Percentiles rank a stretch among this genome's conserved stretches.
phyloP scores from a whole-genome alignment of 495 filamentous ascomycete species.

The Podospora fimiseda region DNA sequence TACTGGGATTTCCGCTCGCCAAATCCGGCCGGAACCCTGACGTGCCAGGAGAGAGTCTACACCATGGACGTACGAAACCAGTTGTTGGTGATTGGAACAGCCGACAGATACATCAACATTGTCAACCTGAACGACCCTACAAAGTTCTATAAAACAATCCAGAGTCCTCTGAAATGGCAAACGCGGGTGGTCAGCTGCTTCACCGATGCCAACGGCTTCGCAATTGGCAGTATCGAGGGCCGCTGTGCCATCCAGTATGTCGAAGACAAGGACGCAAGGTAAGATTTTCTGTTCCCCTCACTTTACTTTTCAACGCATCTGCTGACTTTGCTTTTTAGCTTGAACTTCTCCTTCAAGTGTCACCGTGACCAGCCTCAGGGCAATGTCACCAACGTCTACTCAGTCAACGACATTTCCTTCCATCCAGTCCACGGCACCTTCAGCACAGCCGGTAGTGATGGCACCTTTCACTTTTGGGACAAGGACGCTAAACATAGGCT shows the following conservation, averaged over 20 bases:
- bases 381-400: slow-evolving; percentile 71
- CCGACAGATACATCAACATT: slow-evolving; percentile 87
- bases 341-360: slow-evolving; percentile 95
- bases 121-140: slow-evolving; percentile 77
- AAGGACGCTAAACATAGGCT: slow-evolving; percentile 88
- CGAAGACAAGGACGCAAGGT: slow-evolving; percentile 76
- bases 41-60: slow-evolving; percentile 79
- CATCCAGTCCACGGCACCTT: slow-evolving; percentile 85
- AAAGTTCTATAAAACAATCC: slow-evolving; percentile 80
- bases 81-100: slow-evolving; percentile 82
- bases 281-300: slow-evolving; percentile 15
- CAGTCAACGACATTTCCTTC: slow-evolving; percentile 90
- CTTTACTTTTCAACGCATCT: not conserved
- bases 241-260: slow-evolving; percentile 89
- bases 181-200: slow-evolving; percentile 90
- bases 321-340: slow-evolving; percentile 32
- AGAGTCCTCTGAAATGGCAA: slow-evolving; percentile 90
- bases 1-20: slow-evolving; percentile 83
- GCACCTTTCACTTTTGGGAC: slow-evolving; percentile 93
- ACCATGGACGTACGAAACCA: slow-evolving; percentile 79
- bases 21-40: slow-evolving; percentile 53
- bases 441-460: slow-evolving; percentile 85
- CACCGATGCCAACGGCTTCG: slow-evolving; percentile 77
- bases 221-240: slow-evolving; percentile 84
- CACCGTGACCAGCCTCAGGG: slow-evolving; percentile 66